Base-by-base conservation (phyloP, 192 early-diverging fungal species). In the Coemansia sp. region DNA sequence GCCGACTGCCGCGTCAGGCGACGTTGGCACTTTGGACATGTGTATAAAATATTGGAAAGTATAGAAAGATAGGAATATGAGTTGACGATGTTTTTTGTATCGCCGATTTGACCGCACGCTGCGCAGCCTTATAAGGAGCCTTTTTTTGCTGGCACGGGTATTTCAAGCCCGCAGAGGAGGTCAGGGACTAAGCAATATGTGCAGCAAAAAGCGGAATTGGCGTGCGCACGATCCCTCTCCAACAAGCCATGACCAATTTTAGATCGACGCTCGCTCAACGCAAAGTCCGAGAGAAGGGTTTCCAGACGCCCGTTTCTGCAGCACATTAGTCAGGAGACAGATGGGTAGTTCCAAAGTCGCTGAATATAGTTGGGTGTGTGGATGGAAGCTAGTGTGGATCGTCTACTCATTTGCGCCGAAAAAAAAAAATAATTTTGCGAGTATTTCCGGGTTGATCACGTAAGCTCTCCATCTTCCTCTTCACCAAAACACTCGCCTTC, bases 391-490 rank as follows among this genome's bases (percentile, higher is more conserved):
- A 53, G 51, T 11, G 51, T 5, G 25, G 25, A 53, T 53, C 46
- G 46, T 21, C 46, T 21, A 53, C 31, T 27, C 11, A 31, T 29
- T 55, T 55, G 51, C 27, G 14, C 25, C 25, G 1, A 27, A 27
- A 27, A 27, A 27, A 27, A 27, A 27, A 27, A 27, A 19, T 21
- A 29, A 45, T 0, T n/a, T 45, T 12, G 58, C 23, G 9, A 29
- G 23, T 12, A 23, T 17, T 15, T 58, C 15, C 9, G 55, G 15
- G 15, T 23, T 6, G 55, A 10, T 72, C 46, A 75, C 34, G 48
- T 60, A 66, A 72, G 42, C 67, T 81, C 78, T 41, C 78, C 78
- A 21, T 80, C 78, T 45, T 80, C 77, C 41, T 80, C 78, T 19
- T 80, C 74, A 3, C 62, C 66, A 2, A 36, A 51, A 23, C 63